These are phyloP conservation scores for Phaffia rhodozyma DNA, from an alignment of 1,284 basidiomycete species.

Conservation along the genomic window DNA sequence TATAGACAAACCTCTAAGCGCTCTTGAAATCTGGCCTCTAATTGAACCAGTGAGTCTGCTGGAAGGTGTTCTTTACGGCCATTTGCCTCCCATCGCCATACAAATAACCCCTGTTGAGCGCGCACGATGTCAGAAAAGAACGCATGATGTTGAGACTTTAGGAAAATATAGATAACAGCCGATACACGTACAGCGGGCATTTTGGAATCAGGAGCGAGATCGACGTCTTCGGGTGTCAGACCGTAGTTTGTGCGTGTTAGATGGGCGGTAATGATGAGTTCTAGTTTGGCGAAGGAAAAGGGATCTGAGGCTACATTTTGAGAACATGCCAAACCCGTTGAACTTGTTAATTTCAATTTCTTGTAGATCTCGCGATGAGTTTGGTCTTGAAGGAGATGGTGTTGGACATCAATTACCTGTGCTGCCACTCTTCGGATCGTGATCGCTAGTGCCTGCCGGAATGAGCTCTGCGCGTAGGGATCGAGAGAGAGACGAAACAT, in stretches of 20 bases:
- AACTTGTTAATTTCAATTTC: too few relatives aligned
- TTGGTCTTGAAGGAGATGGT: too few relatives aligned
- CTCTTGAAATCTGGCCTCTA: slow-evolving; percentile 50
- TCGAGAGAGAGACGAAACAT: too few relatives aligned
- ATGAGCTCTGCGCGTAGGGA: too few relatives aligned
- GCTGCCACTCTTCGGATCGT: too few relatives aligned
- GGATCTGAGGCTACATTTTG: background rate
- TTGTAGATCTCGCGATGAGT: too few relatives aligned
- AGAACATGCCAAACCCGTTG: background rate
- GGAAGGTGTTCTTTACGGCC: slow-evolving; percentile 54
- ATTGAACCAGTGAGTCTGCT: slow-evolving; percentile 52
- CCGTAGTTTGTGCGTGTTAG: slow-evolving; percentile 10
- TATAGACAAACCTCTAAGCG: slow-evolving; percentile 46
- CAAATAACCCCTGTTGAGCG: slow-evolving; percentile 38
- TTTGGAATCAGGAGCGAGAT: background rate
- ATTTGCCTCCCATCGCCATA: slow-evolving; percentile 83
- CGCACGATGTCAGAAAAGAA: background rate
- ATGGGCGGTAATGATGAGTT: slow-evolving; percentile 2
- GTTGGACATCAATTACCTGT: too few relatives aligned
- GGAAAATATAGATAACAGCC: background rate
- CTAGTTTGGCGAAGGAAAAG: background rate
- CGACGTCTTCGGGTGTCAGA: background rate
- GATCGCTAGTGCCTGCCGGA: too few relatives aligned
- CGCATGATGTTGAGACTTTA: background rate
- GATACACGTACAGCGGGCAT: slow-evolving; percentile 1